These are phyloP conservation scores for Trametes coccinea DNA, from an alignment of 768 basidiomycete species.

Conservation along the genomic window DNA sequence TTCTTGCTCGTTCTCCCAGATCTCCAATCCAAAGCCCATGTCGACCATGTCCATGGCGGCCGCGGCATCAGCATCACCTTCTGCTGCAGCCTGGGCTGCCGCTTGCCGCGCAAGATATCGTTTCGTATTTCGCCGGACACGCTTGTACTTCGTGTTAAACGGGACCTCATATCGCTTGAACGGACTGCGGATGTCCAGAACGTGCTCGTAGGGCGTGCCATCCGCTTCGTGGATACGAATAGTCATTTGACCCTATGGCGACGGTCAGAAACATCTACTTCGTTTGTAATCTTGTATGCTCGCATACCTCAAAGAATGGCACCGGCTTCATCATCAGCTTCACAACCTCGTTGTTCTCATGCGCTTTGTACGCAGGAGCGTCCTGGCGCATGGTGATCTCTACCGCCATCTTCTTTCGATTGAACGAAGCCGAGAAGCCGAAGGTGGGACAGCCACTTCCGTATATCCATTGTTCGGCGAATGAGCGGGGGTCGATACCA, in stretches of 20 bases:
- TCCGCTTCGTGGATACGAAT: slow-evolving; percentile 99
- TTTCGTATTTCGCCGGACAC: slow-evolving; percentile 92
- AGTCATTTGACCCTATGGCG: slow-evolving; percentile 87
- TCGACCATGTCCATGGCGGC: slow-evolving; percentile 94
- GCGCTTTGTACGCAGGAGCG: slow-evolving; percentile 68
- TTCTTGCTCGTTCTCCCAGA: slow-evolving; percentile 95
- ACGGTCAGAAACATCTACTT: neutral
- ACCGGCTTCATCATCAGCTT: slow-evolving; percentile 77
- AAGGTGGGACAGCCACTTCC: slow-evolving; percentile 95
- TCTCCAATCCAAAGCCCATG: slow-evolving; percentile 89
- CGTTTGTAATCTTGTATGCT: neutral
- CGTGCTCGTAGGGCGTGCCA: slow-evolving; percentile 98
- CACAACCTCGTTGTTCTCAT: slow-evolving; percentile 67
- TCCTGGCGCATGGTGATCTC: slow-evolving; percentile 94
- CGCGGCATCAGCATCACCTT: slow-evolving; percentile 88
- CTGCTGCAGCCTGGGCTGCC: slow-evolving; percentile 89
- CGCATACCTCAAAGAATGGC: slow-evolving; percentile 78
- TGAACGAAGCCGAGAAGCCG: slow-evolving; percentile 87
- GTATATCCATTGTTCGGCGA: slow-evolving; percentile 99
- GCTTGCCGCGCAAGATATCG: slow-evolving; percentile 93
- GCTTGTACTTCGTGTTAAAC: slow-evolving; percentile 98
- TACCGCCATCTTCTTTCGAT: slow-evolving; percentile 97
- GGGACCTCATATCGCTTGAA: slow-evolving; percentile 98
- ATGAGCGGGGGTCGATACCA: slow-evolving; percentile 84
- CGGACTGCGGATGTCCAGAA: slow-evolving; percentile 82